Base-by-base conservation (phyloP, 225 moss, liverwort and hornwort genomes). In the Bryum argenteum region DNA sequence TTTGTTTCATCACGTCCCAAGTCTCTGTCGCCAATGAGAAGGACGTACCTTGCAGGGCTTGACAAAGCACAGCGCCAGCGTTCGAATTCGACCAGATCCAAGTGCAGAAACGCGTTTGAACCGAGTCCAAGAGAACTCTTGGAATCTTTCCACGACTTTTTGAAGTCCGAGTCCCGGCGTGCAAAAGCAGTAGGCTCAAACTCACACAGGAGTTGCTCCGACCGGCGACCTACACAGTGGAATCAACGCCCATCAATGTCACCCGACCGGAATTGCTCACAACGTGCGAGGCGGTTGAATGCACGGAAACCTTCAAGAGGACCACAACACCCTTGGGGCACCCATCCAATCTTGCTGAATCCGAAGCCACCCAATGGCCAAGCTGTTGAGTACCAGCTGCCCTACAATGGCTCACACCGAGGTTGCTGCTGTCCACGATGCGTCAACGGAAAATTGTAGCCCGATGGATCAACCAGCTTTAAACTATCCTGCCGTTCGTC, bases 1-100 rank as follows among this genome's bases (percentile, higher is more conserved):
- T 71, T 22, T 33, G 33, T 33, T 58, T 45, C 74, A 77, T 70
- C 77, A 8, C 60, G 75, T 33, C 60, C 75, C 26, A 72, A 72
- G 73, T 80, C 83, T 48, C 11, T 64, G 26, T 83, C 80, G 42
- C 83, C 83, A 9, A 28, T 67, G 72, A 69, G 65, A 33, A 86
- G 59, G 54, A 68, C 69, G 15, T 70, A 69, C 10, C 47, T 69
- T 13, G 81, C 75, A 67, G 73, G 65, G 15, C 63, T 71, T 43
- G 53, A 38, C 8, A 37, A 17, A 11, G 51, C 71, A 6, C 4
- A 15, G 60, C 45, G 54, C 59, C 66, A 64, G 60, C 77, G 75
- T 61, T 81, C 80, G 48, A 70, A 62, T 20, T 81, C 76, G 66
- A 54, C 80, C 59, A 58, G 11, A 38, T 26, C 63, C 65, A 75